A percentile compares a stretch with the other conserved stretches of the same genome.
Evolutionary conservation across 345 rosid genomes (phyloP).

Genomic region (Excoecaria cochinchinensis): DNA sequence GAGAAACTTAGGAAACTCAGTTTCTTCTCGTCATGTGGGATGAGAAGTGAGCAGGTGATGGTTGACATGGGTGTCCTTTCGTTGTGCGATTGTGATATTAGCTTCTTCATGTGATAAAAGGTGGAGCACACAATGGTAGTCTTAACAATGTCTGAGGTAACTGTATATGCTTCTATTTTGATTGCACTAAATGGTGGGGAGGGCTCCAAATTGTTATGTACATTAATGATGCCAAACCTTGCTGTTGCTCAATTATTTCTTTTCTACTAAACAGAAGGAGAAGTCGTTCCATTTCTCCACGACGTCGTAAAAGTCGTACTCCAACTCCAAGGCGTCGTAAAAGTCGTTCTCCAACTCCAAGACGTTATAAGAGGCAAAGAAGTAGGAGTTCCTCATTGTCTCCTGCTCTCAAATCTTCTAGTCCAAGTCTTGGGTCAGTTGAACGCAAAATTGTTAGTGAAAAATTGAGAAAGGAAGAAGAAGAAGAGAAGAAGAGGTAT

Average conservation of each 20-base stretch:
- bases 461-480: constrained; percentile 72
- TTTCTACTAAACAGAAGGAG: constrained; percentile 63
- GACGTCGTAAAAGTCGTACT: constrained; percentile 63
- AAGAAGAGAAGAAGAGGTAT: constrained; percentile 90
- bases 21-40: constrained; percentile 27
- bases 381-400: constrained; percentile 76
- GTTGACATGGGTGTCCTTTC: constrained; percentile 69
- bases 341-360: constrained; percentile 75
- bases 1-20: constrained; percentile 8
- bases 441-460: constrained; percentile 65
- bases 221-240: constrained; percentile 24
- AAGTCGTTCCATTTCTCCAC: constrained; percentile 80
- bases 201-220: constrained; percentile 26
- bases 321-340: constrained; percentile 56
- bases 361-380: constrained; percentile 69
- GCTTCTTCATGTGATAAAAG: constrained; percentile 92
- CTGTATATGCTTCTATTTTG: constrained; percentile 58
- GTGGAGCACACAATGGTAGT: constrained; percentile 73
- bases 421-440: constrained; percentile 58
- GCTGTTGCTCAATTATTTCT: constrained; percentile 43
- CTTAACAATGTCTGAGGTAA: constrained; percentile 94
- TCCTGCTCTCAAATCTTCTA: constrained; percentile 57
- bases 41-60: constrained; percentile 84
- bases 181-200: constrained; percentile 40
- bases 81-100: constrained; percentile 78